A percentile compares a stretch with the other conserved stretches of the same genome.
These are phyloP conservation scores for Penicillium daleae DNA, from an alignment of 495 filamentous ascomycete genomes.

Conservation along the genomic window DNA sequence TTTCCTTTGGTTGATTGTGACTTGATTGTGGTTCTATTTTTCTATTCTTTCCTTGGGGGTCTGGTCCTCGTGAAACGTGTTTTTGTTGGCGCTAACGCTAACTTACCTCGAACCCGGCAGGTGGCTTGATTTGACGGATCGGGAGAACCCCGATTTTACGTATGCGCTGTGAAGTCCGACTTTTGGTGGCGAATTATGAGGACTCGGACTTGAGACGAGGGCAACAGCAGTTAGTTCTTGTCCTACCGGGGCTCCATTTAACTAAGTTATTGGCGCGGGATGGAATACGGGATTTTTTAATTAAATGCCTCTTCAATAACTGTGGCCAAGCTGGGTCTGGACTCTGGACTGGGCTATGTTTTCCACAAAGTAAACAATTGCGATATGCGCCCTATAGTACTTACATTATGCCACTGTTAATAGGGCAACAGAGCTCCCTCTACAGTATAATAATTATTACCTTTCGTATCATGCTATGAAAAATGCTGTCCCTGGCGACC, in stretches of 20 bases:
- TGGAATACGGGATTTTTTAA: background rate
- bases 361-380: background rate
- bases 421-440: background rate
- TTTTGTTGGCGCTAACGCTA: conserved; percentile 6
- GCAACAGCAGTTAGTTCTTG: background rate
- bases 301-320: background rate
- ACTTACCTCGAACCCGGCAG: conserved; percentile 23
- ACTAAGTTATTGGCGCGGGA: background rate
- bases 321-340: background rate
- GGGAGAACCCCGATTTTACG: conserved; percentile 46
- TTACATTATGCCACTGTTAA: background rate
- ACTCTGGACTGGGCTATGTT: background rate
- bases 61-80: no score
- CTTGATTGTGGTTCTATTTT: background rate
- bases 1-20: background rate
- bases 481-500: background rate
- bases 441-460: background rate
- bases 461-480: background rate
- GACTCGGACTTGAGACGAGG: background rate
- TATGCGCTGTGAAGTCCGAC: conserved; percentile 34
- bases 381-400: no score
- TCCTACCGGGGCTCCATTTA: background rate
- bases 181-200: background rate
- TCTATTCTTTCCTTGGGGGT: background rate
- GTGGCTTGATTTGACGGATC: conserved; percentile 62